Evolutionary conservation across 2,329 filamentous ascomycete genomes (phyloP), one percentile per base, ranked within the genome.

Genomic region (Aspergillus sp.): DNA sequence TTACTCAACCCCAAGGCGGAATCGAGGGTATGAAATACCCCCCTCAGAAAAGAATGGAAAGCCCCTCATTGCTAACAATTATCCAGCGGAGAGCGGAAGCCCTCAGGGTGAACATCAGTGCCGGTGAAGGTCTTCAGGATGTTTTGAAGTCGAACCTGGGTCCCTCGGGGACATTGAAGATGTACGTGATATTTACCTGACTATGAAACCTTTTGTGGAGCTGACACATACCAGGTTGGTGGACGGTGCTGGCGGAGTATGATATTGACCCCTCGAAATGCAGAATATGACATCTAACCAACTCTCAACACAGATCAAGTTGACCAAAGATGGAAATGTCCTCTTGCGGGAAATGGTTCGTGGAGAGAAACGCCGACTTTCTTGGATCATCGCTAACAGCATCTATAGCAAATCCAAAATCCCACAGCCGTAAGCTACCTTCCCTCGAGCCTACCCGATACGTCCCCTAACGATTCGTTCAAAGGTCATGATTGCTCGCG

Each of bases 1-100:
- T 86, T 99, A 69, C 87, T 99, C 62, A 99, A 99, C 77, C 94
- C 94, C 57, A 99, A 99, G 82, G 94, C 94, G 69, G 94, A 99
- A 80, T 96, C 92, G 66, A 87, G 94, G 78, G 91, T 95, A 81
- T 24, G 20, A 52, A 35, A 16, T 43, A 26, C 20, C 45, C 45
- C 54, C 54, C 61, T 63, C 65, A 30, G 26, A 30, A 30, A 30
- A 30, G 8, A 22, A 22, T 22, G 22, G 22, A 30, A 63, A 65
- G 61, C 65, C 61, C 51, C 58, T 52, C 62, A 58, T 61, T 65
- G 73, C 75, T 78, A 76, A 79, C 72, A 68, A 68, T 66, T 67
- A 64, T 65, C 69, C 60, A 95, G 91, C 87, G 94, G 81, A 87
- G 94, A 81, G 94, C 90, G 75, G 94, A 99, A 85, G 94, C 94